Evolutionary conservation across 108 stramenopile genomes (phyloP).

Genomic region (Mediolabrus comicus): DNA sequence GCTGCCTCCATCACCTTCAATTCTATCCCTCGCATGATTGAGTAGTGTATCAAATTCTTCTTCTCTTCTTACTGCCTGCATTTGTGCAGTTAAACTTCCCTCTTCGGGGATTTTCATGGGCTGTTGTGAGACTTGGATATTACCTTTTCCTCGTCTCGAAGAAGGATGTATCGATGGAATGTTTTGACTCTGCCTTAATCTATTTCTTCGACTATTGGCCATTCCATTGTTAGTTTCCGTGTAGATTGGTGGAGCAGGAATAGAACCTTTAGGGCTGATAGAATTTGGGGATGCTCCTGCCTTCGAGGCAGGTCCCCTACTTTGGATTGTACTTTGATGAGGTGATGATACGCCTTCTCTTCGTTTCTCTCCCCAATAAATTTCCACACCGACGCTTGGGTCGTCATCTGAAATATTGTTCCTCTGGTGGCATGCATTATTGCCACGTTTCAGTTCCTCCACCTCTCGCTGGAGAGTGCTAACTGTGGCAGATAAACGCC

Average conservation of each 20-base stretch:
- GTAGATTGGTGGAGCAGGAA: not conserved
- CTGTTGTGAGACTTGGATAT: not conserved
- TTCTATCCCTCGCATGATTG: not conserved
- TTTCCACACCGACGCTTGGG: conserved; percentile 29
- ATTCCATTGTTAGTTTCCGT: not conserved
- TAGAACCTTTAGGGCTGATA: not conserved
- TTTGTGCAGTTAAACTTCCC: conserved; percentile 9
- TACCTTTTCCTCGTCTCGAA: not conserved
- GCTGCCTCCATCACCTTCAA: conserved; percentile 11
- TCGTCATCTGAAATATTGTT: conserved; percentile 1
- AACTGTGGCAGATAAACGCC: not conserved
- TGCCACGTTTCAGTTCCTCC: not conserved
- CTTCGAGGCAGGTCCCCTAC: not conserved
- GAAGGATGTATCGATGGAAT: conserved; percentile 36
- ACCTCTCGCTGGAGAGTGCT: not conserved
- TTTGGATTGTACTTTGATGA: not conserved
- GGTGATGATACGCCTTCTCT: not conserved
- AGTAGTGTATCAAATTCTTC: conserved; percentile 6
- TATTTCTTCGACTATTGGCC: not conserved
- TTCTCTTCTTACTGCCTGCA: conserved; percentile 7
- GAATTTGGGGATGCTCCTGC: not conserved
- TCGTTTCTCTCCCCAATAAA: conserved; percentile 20
- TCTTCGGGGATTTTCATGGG: not conserved
- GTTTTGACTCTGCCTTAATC: conserved; percentile 14
- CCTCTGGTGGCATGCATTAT: not conserved